Evolutionary conservation across 139 green algal species (phyloP).

Genomic region (Dunaliella primolecta): DNA sequence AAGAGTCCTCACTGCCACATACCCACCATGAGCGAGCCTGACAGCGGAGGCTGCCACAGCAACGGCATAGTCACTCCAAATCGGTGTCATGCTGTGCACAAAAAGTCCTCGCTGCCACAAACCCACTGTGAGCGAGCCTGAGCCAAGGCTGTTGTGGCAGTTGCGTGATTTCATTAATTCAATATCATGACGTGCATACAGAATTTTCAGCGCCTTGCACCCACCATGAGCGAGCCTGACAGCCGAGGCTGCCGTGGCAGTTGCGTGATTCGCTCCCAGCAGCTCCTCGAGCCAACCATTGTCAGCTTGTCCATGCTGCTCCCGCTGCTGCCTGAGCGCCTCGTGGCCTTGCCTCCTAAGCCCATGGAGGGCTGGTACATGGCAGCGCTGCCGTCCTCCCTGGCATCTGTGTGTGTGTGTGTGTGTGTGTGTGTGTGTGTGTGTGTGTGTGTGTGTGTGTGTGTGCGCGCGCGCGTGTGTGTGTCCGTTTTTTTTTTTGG

Average conservation of each 20-base stretch:
- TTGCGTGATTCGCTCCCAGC: background rate
- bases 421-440: conserved; percentile 17
- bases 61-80: too few relatives aligned
- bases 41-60: too few relatives aligned
- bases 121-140: too few relatives aligned
- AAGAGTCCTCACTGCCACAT: too few relatives aligned
- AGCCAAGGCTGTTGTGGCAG: too few relatives aligned
- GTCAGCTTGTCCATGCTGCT: background rate
- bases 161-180: too few relatives aligned
- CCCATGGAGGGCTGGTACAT: background rate
- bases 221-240: background rate
- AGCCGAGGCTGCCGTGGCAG: background rate
- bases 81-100: too few relatives aligned
- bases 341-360: background rate
- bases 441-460: conserved; percentile 22
- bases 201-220: too few relatives aligned
- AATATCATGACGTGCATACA: too few relatives aligned
- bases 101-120: too few relatives aligned
- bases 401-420: conserved; percentile 7
- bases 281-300: background rate
- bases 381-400: background rate
- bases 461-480: background rate
- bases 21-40: too few relatives aligned
- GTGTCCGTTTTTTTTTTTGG: too few relatives aligned
- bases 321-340: background rate